These are phyloP conservation scores for Phoma sp. DNA, from an alignment of 2,329 filamentous ascomycete species.

Conservation along the genomic window DNA sequence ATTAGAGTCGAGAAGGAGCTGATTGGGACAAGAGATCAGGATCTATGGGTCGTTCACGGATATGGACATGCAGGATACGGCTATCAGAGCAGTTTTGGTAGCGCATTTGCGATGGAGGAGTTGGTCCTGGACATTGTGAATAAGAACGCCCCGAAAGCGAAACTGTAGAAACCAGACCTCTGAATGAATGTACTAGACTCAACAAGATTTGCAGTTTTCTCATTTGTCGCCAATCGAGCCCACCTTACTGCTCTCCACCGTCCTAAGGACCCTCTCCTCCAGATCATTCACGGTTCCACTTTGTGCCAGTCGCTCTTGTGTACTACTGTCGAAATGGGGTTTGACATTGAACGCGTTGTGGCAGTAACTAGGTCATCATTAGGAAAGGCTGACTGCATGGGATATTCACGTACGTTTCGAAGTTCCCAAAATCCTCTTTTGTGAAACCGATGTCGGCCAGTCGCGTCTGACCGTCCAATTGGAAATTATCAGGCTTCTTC, in stretches of 20 bases:
- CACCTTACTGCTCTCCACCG: slow-evolving; percentile 1
- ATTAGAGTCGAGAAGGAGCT: slow-evolving; percentile 76
- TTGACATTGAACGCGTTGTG: slow-evolving; percentile 12
- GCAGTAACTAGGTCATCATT: slow-evolving; percentile 1
- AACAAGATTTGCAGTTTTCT: neutral
- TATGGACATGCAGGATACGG: slow-evolving; percentile 83
- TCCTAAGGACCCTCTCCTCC: slow-evolving; percentile 3
- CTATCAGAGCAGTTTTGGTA: slow-evolving; percentile 60
- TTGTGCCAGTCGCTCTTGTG: slow-evolving; percentile 9
- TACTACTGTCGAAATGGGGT: slow-evolving; percentile 2
- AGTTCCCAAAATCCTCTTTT: slow-evolving; percentile 8
- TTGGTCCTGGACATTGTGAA: slow-evolving; percentile 42
- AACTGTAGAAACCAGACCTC: slow-evolving; percentile 3
- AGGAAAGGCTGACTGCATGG: neutral
- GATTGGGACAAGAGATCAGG: slow-evolving; percentile 50
- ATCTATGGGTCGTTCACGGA: slow-evolving; percentile 75
- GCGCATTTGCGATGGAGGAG: slow-evolving; percentile 49
- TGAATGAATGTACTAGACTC: neutral
- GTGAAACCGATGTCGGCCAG: slow-evolving; percentile 10
- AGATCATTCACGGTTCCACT: slow-evolving; percentile 7
- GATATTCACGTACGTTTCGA: slow-evolving; percentile 1
- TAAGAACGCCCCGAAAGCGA: slow-evolving; percentile 17
- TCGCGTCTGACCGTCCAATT: slow-evolving; percentile 1
- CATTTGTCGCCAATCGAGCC: slow-evolving; percentile 5
- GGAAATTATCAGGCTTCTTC: slow-evolving; percentile 8